Evolutionary conservation across 371 early-diverging fungal genomes (phyloP).

Genomic region (Rhizopus microsporus): DNA sequence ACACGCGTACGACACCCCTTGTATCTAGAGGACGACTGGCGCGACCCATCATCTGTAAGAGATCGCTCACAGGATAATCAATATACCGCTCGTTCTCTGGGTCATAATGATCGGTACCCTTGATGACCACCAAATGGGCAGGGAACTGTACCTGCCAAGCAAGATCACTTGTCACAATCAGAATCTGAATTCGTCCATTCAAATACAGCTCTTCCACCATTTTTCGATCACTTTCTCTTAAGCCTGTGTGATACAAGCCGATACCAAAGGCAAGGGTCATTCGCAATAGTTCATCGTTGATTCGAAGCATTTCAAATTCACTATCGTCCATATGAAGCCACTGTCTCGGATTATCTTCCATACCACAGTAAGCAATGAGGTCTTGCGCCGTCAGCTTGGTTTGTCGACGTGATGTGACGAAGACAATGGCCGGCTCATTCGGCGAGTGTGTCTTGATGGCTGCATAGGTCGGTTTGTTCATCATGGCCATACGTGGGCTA

Average conservation of each 20-base stretch:
- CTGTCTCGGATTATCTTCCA: constrained; percentile 89
- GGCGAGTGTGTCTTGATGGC: constrained; percentile 94
- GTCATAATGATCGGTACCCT: constrained; percentile 98
- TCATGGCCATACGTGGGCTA: constrained; percentile 95
- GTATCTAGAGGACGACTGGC: constrained; percentile 97
- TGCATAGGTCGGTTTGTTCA: constrained; percentile 96
- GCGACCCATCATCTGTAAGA: constrained; percentile 99
- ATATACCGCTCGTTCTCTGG: constrained; percentile 86
- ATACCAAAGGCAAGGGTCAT: constrained; percentile 92
- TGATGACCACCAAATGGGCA: constrained; percentile 97
- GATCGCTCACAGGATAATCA: constrained; percentile 94
- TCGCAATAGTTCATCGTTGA: constrained; percentile 80
- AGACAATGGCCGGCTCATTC: constrained; percentile 91
- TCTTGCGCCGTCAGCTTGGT: constrained; percentile 94
- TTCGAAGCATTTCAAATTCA: constrained; percentile 73
- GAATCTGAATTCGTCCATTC: constrained; percentile 90
- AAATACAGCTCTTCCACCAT: constrained; percentile 94
- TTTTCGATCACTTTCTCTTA: constrained; percentile 86
- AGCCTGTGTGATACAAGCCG: constrained; percentile 98
- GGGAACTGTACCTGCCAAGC: constrained; percentile 98
- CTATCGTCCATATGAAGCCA: constrained; percentile 86
- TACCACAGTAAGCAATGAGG: constrained; percentile 87
- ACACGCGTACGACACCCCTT: constrained; percentile 83
- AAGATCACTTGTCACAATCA: constrained; percentile 97
- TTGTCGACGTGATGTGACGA: constrained; percentile 96